phyloP scores from a whole-genome alignment of 495 filamentous ascomycete species.

The Glarea lozoyensis region DNA sequence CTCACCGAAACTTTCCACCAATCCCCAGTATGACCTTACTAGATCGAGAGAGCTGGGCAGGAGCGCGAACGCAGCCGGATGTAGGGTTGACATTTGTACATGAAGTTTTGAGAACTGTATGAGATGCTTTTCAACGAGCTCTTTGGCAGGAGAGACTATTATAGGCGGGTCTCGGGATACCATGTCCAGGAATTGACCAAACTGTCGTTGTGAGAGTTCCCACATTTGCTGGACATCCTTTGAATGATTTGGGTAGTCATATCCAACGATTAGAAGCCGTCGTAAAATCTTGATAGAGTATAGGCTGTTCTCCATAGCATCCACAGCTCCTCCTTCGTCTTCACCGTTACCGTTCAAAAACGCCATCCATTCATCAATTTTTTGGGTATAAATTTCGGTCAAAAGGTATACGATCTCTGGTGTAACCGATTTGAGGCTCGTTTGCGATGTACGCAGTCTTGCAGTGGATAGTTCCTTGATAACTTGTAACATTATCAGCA shows the following conservation, averaged over 20 bases:
- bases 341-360: constrained; percentile 44
- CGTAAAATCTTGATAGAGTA: constrained; percentile 71
- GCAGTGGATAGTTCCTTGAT: constrained; percentile 85
- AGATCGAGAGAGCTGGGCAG: constrained; percentile 71
- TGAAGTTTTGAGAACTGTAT: constrained; percentile 88
- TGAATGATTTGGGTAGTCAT: constrained; percentile 72
- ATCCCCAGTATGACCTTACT: constrained; percentile 71
- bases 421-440: constrained; percentile 62
- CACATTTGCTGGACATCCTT: constrained; percentile 68
- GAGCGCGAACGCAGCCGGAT: constrained; percentile 71
- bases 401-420: constrained; percentile 75
- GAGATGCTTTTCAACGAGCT: constrained; percentile 70
- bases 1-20: constrained; percentile 67
- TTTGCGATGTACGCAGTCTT: constrained; percentile 58
- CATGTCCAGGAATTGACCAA: constrained; percentile 55
- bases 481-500: constrained; percentile 72
- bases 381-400: constrained; percentile 65
- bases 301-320: constrained; percentile 64
- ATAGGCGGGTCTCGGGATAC: constrained; percentile 38
- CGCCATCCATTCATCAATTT: constrained; percentile 59
- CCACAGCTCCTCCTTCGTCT: constrained; percentile 48
- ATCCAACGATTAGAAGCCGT: constrained; percentile 71
- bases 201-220: constrained; percentile 59
- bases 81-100: constrained; percentile 65
- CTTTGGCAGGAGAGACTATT: constrained; percentile 32